Conservation (phyloP, 306 rosid genomes). For the Citrullus mucosospermus region DNA sequence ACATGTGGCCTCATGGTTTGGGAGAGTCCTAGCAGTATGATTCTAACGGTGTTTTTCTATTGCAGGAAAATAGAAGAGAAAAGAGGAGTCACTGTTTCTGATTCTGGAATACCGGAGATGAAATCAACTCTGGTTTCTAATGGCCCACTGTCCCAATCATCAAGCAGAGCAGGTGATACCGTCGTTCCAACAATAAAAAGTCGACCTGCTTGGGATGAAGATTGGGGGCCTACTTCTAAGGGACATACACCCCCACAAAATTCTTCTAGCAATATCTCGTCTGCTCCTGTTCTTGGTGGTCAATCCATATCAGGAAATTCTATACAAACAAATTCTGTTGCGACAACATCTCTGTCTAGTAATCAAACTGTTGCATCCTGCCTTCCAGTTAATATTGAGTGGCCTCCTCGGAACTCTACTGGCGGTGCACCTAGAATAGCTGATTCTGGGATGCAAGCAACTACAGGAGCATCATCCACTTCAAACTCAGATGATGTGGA, state of each 20-base stretch:
- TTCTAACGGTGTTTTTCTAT: slow-evolving; percentile 1
- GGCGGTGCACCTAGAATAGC: slow-evolving; percentile 30
- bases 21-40: not conserved
- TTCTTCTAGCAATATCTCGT: slow-evolving; percentile 15
- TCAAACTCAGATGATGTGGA: slow-evolving; percentile 49
- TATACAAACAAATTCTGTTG: slow-evolving; percentile 20
- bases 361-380: slow-evolving; percentile 52
- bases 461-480: slow-evolving; percentile 41
- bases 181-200: slow-evolving; percentile 33
- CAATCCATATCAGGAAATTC: slow-evolving; percentile 32
- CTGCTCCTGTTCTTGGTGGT: slow-evolving; percentile 22
- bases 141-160: slow-evolving; percentile 41
- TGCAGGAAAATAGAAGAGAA: slow-evolving; percentile 90
- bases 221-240: slow-evolving; percentile 57
- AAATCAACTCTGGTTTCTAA: slow-evolving; percentile 36
- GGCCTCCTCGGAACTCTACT: slow-evolving; percentile 71
- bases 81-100: slow-evolving; percentile 75
- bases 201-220: slow-evolving; percentile 79
- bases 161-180: slow-evolving; percentile 23
- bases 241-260: slow-evolving; percentile 25
- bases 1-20: not conserved
- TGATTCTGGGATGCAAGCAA: slow-evolving; percentile 40
- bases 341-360: slow-evolving; percentile 28
- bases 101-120: slow-evolving; percentile 60
- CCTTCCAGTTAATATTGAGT: slow-evolving; percentile 75